Conservation (phyloP, 805 yeast genomes). For the Barnettozyma salicaria region DNA sequence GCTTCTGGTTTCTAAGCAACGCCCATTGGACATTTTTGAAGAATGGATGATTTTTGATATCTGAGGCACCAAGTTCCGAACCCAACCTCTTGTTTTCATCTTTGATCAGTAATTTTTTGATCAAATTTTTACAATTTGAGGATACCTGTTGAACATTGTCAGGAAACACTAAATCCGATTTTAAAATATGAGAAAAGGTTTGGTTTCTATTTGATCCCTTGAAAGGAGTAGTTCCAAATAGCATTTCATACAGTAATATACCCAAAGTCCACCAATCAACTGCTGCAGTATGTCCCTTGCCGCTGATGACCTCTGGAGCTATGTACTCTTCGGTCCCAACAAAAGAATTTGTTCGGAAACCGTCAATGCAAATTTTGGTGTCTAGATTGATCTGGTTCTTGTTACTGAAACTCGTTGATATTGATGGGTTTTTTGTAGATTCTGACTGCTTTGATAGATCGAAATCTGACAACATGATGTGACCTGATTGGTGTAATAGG, state of each 20-base stretch:
- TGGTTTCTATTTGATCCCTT: constrained; percentile 85
- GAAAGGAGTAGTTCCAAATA: constrained; percentile 93
- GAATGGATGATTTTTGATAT: constrained; percentile 83
- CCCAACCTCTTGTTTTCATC: constrained; percentile 89
- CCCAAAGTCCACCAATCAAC: constrained; percentile 99
- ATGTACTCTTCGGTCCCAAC: constrained; percentile 99
- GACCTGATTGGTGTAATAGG: constrained; percentile 91
- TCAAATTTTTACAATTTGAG: constrained; percentile 70
- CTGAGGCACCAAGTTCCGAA: constrained; percentile 91
- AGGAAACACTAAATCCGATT: constrained; percentile 75
- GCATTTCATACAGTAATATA: constrained; percentile 86
- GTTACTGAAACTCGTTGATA: constrained; percentile 31
- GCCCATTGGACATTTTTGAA: constrained; percentile 97
- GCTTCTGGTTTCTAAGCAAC: constrained; percentile 79
- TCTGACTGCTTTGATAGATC: constrained; percentile 89
- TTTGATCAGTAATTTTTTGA: constrained; percentile 76
- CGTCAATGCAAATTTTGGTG: constrained; percentile 92
- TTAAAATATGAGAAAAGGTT: constrained; percentile 83
- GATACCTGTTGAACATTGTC: constrained; percentile 57
- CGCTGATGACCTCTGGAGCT: constrained; percentile 96
- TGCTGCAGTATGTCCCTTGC: constrained; percentile 95
- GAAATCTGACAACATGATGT: constrained; percentile 95
- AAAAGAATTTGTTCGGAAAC: constrained; percentile 94
- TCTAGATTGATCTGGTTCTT: constrained; percentile 63
- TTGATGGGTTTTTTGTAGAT: constrained; percentile 68